Evolutionary conservation across 768 basidiomycete species (phyloP).

Genomic region (Austroboletus festivus): DNA sequence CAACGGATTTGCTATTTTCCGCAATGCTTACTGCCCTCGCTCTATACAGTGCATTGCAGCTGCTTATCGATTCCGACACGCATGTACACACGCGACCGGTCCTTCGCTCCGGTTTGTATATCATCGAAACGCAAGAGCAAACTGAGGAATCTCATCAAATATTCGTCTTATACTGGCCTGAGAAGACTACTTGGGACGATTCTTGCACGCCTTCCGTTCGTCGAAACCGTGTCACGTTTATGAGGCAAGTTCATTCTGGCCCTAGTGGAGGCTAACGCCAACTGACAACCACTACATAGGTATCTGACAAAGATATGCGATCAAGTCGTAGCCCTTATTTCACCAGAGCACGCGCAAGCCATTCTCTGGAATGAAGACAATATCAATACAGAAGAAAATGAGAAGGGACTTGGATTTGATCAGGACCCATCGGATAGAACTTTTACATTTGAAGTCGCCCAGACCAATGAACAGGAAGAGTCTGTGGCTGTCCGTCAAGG

Average conservation of each 20-base stretch:
- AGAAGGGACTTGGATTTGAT: slow-evolving; percentile 20
- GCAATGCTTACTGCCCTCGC: too few species aligned
- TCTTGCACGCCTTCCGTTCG: slow-evolving; percentile 40
- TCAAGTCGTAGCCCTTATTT: slow-evolving; percentile 50
- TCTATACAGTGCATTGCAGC: slow-evolving; percentile 7
- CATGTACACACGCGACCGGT: slow-evolving; percentile 3
- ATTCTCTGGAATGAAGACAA: slow-evolving; percentile 44
- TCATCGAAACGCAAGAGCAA: slow-evolving; percentile 9
- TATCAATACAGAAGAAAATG: slow-evolving; percentile 22
- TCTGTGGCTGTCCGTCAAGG: slow-evolving; percentile 41
- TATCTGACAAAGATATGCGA: slow-evolving; percentile 61
- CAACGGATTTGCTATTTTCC: too few species aligned
- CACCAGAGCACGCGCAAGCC: slow-evolving; percentile 42
- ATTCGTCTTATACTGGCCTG: slow-evolving; percentile 61
- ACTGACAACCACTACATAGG: slow-evolving; percentile 25
- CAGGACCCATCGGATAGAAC: slow-evolving; percentile 45
- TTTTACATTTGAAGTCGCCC: slow-evolving; percentile 51
- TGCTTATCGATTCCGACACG: slow-evolving; percentile 11
- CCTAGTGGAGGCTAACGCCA: background rate
- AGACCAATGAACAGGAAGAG: slow-evolving; percentile 56
- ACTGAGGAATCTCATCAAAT: slow-evolving; percentile 20
- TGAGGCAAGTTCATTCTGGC: slow-evolving; percentile 40
- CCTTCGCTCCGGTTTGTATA: slow-evolving; percentile 24
- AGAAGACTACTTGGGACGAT: slow-evolving; percentile 58
- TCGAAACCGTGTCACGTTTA: slow-evolving; percentile 57